A percentile compares a stretch with the other conserved stretches of the same genome.
Evolutionary conservation across 2,329 filamentous ascomycete species (phyloP).

Genomic region (Stemphylium beticola): DNA sequence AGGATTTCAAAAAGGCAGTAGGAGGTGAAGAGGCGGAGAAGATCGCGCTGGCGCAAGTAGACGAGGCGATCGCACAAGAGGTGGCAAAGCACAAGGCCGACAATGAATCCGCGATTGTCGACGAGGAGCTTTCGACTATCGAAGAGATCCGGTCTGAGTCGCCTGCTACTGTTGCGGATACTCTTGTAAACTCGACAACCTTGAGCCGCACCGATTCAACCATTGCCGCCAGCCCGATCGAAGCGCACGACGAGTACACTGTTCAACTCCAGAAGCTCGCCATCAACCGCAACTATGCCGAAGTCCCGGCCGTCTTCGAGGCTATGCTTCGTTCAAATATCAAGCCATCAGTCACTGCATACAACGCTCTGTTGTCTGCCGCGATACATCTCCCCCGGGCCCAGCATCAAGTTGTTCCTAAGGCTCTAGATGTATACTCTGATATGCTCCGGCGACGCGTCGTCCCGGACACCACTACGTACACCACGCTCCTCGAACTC

Average conservation of each 20-base stretch:
- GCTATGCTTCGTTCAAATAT: constrained; percentile 83
- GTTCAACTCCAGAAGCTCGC: constrained; percentile 79
- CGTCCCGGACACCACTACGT: constrained; percentile 81
- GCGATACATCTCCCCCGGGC: constrained; percentile 81
- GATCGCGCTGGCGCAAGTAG: constrained; percentile 77
- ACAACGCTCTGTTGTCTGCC: constrained; percentile 86
- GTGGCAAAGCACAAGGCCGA: constrained; percentile 67
- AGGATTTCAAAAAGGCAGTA: constrained; percentile 65
- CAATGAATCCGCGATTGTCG: constrained; percentile 48
- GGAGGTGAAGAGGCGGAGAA: constrained; percentile 55
- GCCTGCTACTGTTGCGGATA: constrained; percentile 39
- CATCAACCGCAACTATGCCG: constrained; percentile 74
- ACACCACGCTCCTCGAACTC: constrained; percentile 83
- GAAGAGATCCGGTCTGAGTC: constrained; percentile 42
- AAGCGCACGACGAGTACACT: constrained; percentile 73
- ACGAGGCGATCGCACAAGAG: constrained; percentile 83
- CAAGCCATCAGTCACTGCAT: constrained; percentile 81
- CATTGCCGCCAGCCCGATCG: constrained; percentile 64
- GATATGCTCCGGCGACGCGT: constrained; percentile 93
- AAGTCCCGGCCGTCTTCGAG: constrained; percentile 91
- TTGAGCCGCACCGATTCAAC: constrained; percentile 50
- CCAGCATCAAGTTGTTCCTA: constrained; percentile 83
- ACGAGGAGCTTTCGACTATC: constrained; percentile 38
- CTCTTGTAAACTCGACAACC: constrained; percentile 33
- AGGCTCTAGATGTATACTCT: constrained; percentile 91